These are phyloP conservation scores for Moniliophthora roreri DNA, from an alignment of 1,284 basidiomycete species.

Conservation along the genomic window DNA sequence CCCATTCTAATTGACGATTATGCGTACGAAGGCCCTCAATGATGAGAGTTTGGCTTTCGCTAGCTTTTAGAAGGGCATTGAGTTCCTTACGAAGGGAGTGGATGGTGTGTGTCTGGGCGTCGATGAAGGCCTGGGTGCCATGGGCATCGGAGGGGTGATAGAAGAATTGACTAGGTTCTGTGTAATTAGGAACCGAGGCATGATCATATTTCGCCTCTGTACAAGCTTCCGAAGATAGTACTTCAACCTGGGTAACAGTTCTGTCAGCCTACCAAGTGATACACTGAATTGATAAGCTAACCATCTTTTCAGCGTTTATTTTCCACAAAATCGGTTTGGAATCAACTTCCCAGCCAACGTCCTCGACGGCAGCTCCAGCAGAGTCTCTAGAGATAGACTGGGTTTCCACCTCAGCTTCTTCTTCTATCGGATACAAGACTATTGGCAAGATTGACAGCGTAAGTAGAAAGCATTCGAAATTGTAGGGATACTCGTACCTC, in stretches of 20 bases:
- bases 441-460: too few relatives aligned
- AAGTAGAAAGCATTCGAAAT: background rate
- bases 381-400: background rate
- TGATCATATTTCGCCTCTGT: background rate
- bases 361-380: background rate
- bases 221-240: too few relatives aligned
- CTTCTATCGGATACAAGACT: conserved; percentile 1
- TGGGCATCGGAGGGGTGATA: background rate
- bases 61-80: background rate
- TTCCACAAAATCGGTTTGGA: background rate
- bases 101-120: background rate
- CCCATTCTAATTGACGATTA: conserved; percentile 3
- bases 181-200: background rate
- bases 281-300: too few relatives aligned
- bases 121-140: background rate
- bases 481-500: background rate
- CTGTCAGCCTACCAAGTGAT: too few relatives aligned
- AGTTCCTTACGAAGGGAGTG: background rate
- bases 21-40: background rate
- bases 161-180: background rate
- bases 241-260: too few relatives aligned
- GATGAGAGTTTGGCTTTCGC: conserved; percentile 1
- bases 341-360: background rate
- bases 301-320: background rate
- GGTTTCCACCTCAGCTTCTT: background rate